Base-by-base conservation (phyloP, 2,329 filamentous ascomycete species). In the Pestalotiopsis sp. region DNA sequence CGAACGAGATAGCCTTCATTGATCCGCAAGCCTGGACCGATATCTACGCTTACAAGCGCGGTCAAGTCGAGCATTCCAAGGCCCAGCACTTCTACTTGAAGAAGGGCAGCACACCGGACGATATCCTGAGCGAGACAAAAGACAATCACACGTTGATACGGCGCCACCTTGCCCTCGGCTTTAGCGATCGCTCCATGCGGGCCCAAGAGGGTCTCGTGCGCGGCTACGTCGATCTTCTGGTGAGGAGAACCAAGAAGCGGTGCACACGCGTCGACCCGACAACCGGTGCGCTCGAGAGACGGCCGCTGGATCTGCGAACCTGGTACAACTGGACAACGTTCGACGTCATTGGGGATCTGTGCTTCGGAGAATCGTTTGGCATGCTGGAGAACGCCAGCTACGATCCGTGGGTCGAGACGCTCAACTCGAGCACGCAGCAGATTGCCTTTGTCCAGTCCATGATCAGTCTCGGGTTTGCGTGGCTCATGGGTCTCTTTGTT, bases 1-100 rank as follows among this genome's bases (percentile, higher is more conserved):
- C 69, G 9, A 30, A 66, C 13, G 65, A 70, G 22, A 35, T 70
- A 3, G 64, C 40, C 3, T 64, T 64, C 61, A 64, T 52, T 26
- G 61, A 64, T 38, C 26, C 35, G 9, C 20, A 22, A 22, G 61
- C 61, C 10, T 64, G 61, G 61, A 64, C 38, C 4, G 61, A 64
- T 17, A 64, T 64, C 14, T 64, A 64, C 24, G 10, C 26, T 20
- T 38, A 64, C 26, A 20, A 30, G 13, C 61, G 61, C 9, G 61
- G 61, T 20, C 35, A 52, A n/a, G 10, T 48, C n/a, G 61, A 64
- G 20, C 40, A 44, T 44, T 3, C 40, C 40, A 64, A 64, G 39
- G 61, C 39, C 11, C 20, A 35, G 35, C 17, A 40, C 9, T 20
- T 20, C 20, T 64, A 64, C 22, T 35, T 30, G 17, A 30, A 64